A percentile compares a stretch with the other conserved stretches of the same genome.
phyloP scores from a whole-genome alignment of 2,329 filamentous ascomycete species.

The Colletotrichum ledebouriae region DNA sequence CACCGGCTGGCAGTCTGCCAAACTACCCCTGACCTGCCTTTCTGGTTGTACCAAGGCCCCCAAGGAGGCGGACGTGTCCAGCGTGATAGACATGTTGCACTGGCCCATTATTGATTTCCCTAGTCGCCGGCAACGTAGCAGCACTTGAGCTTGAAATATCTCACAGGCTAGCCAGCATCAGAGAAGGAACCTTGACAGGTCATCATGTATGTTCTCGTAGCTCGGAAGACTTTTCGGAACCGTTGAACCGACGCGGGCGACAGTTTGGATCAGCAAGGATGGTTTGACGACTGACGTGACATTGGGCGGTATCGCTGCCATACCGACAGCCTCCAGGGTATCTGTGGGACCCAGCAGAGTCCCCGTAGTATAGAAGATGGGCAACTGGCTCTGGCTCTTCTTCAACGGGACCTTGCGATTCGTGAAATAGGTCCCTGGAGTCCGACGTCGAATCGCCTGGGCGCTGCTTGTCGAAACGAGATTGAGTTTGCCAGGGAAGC shows the following conservation, averaged over 20 bases:
- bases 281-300: conserved; percentile 35
- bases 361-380: conserved; percentile 26
- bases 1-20: not conserved
- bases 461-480: conserved; percentile 35
- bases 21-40: too few relatives aligned
- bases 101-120: conserved; percentile 29
- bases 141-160: not conserved
- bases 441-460: conserved; percentile 29
- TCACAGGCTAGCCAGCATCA: conserved; percentile 1
- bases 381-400: conserved; percentile 28
- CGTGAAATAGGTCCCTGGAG: conserved; percentile 29
- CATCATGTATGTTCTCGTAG: conserved; percentile 1
- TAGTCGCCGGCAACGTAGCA: conserved; percentile 14
- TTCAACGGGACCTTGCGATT: conserved; percentile 37
- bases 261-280: conserved; percentile 19
- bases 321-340: conserved; percentile 34
- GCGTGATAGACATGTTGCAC: conserved; percentile 18
- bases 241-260: conserved; percentile 20
- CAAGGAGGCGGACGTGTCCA: not conserved
- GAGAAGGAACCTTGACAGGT: not conserved
- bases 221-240: conserved; percentile 37
- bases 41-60: not conserved
- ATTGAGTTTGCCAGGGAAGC: conserved; percentile 41
- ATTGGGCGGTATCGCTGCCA: conserved; percentile 35
- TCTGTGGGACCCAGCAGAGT: conserved; percentile 18